A percentile compares a stretch with the other conserved stretches of the same genome.
These are phyloP conservation scores for Inga leiocalycina DNA, from an alignment of 306 rosid genomes.

Conservation along the genomic window DNA sequence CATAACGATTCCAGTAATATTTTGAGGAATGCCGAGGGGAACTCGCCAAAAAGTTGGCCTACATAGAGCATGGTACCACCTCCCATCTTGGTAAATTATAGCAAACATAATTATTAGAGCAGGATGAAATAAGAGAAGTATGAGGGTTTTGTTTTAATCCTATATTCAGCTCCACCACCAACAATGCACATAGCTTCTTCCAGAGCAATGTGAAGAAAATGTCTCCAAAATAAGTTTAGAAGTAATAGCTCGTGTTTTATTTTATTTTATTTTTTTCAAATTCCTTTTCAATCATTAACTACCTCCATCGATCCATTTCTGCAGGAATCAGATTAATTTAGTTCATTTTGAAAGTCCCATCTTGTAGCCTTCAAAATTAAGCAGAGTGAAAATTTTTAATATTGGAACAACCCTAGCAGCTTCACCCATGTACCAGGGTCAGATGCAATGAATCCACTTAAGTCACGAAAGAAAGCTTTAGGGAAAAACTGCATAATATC, in stretches of 20 bases:
- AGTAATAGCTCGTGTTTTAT: background rate
- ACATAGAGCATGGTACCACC: conserved; percentile 1
- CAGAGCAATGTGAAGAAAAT: conserved; percentile 4
- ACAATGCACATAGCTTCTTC: background rate
- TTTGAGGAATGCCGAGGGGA: background rate
- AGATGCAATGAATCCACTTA: background rate
- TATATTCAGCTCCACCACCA: background rate
- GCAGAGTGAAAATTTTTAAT: background rate
- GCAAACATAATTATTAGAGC: background rate
- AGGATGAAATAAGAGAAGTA: background rate
- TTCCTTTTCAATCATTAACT: background rate
- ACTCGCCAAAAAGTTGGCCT: conserved; percentile 12
- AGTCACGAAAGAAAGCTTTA: background rate
- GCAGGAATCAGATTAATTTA: background rate
- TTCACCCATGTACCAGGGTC: background rate
- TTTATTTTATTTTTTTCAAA: too few relatives aligned
- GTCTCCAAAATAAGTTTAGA: background rate
- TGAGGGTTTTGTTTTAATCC: background rate
- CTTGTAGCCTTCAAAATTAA: background rate
- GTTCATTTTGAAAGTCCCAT: background rate
- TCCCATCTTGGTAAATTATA: background rate
- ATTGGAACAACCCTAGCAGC: background rate
- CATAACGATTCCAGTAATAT: conserved; percentile 19
- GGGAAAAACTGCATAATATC: background rate
- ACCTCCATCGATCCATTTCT: background rate